Conservation (phyloP, 352 stramenopile species). For the Globisporangium mamillatum region DNA sequence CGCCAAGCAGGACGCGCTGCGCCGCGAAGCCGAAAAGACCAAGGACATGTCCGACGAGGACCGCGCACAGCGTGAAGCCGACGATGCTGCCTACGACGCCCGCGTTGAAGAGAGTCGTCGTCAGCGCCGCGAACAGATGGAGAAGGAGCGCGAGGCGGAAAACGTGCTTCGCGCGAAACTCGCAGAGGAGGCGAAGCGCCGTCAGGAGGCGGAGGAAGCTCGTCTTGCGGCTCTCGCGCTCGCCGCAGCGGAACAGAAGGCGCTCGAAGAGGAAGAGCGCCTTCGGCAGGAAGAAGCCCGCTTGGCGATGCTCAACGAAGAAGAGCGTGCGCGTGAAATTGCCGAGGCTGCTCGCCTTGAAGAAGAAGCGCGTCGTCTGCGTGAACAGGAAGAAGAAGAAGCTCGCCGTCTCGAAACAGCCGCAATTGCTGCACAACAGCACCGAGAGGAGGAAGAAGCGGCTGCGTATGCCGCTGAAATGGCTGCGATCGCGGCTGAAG, state of each 20-base stretch:
- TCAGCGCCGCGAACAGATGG: conserved; percentile 73
- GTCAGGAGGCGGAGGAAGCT: conserved; percentile 19
- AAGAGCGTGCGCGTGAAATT: conserved; percentile 11
- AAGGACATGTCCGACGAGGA: conserved; percentile 66
- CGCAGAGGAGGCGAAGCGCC: conserved; percentile 29
- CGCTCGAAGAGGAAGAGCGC: conserved; percentile 14
- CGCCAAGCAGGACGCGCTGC: conserved; percentile 57
- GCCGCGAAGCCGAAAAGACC: conserved; percentile 59
- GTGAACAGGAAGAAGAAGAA: conserved; percentile 10
- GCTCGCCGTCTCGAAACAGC: neutral
- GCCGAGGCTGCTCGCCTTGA: conserved; percentile 2
- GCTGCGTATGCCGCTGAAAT: conserved; percentile 25
- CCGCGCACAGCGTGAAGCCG: conserved; percentile 37
- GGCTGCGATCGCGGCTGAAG: conserved; percentile 23
- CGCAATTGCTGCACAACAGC: conserved; percentile 29
- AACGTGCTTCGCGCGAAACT: conserved; percentile 50
- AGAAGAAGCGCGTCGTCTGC: conserved; percentile 7
- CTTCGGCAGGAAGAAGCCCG: conserved; percentile 16
- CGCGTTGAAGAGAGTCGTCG: conserved; percentile 79
- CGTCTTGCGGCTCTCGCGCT: conserved; percentile 10
- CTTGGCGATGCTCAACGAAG: neutral
- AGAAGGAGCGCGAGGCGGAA: conserved; percentile 55
- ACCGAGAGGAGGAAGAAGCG: conserved; percentile 32
- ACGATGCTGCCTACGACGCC: conserved; percentile 69
- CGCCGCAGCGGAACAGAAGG: conserved; percentile 11